phyloP scores from a whole-genome alignment of 495 filamentous ascomycete genomes.

The Xylaria sp. region DNA sequence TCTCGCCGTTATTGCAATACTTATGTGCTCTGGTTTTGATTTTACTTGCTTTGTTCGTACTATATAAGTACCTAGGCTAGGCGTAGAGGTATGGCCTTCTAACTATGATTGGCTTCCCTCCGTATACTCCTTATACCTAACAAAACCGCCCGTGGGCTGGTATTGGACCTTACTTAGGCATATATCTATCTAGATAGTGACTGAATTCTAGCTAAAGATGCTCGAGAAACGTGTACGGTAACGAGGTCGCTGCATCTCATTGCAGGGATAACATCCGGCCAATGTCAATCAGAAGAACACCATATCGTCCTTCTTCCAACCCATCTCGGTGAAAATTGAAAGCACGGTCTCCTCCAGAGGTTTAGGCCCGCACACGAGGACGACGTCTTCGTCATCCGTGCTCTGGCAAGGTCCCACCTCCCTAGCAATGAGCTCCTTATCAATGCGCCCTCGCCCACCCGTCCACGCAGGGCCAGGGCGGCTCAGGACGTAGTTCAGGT shows the following conservation, averaged over 20 bases:
- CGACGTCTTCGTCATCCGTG: conserved; percentile 62
- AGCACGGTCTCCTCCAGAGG: conserved; percentile 75
- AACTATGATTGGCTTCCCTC: neutral
- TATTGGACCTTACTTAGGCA: neutral
- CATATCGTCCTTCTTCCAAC: conserved; percentile 82
- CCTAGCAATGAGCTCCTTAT: conserved; percentile 64
- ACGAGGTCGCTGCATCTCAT: neutral
- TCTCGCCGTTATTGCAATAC: neutral
- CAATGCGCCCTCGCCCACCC: conserved; percentile 75
- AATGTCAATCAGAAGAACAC: conserved; percentile 73
- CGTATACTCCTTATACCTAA: neutral
- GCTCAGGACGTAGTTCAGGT: conserved; percentile 76
- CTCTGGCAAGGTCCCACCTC: conserved; percentile 55
- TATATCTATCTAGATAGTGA: no score
- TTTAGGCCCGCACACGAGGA: conserved; percentile 84
- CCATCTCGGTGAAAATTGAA: conserved; percentile 66
- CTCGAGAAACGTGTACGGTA: neutral
- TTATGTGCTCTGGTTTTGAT: neutral
- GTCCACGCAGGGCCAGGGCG: conserved; percentile 68
- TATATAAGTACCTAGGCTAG: neutral
- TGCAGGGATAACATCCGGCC: neutral
- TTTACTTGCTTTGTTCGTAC: neutral
- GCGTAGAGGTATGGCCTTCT: no score
- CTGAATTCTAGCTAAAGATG: neutral
- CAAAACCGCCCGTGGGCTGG: neutral